Evolutionary conservation across 2,329 filamentous ascomycete genomes (phyloP).

Genomic region (Endothia cerciana): DNA sequence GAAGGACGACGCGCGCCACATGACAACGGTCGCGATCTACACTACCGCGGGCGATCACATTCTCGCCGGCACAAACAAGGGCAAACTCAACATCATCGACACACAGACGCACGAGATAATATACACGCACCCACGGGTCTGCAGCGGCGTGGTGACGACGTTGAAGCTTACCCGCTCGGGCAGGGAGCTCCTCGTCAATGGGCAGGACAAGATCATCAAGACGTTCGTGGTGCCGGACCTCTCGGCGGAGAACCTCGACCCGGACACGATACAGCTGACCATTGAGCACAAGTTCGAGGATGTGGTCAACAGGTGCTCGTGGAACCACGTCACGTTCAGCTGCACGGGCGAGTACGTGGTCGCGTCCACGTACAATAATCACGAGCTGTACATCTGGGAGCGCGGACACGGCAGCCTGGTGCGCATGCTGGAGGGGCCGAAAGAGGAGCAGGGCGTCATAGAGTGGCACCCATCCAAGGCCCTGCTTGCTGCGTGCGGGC

Average conservation of each 20-base stretch:
- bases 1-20: conserved; percentile 91
- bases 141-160: conserved; percentile 84
- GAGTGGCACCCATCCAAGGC: conserved; percentile 95
- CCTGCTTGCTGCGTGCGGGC: conserved; percentile 85
- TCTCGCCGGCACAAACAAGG: conserved; percentile 90
- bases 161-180: conserved; percentile 84
- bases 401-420: conserved; percentile 89
- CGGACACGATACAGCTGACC: conserved; percentile 84
- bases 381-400: conserved; percentile 99
- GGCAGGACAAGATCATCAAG: conserved; percentile 91
- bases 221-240: conserved; percentile 88
- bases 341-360: conserved; percentile 94
- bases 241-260: conserved; percentile 69
- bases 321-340: conserved; percentile 97
- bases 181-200: conserved; percentile 86
- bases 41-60: conserved; percentile 85
- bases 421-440: conserved; percentile 94
- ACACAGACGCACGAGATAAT: conserved; percentile 79
- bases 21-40: conserved; percentile 91
- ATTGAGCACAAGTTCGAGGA: conserved; percentile 99
- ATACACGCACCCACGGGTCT: conserved; percentile 81
- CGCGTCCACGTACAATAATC: conserved; percentile 96
- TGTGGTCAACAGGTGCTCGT: conserved; percentile 89
- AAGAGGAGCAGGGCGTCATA: conserved; percentile 93
- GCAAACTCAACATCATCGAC: conserved; percentile 94